These are phyloP conservation scores for Artomyces pyxidatus DNA, from an alignment of 768 basidiomycete genomes.

Conservation along the genomic window DNA sequence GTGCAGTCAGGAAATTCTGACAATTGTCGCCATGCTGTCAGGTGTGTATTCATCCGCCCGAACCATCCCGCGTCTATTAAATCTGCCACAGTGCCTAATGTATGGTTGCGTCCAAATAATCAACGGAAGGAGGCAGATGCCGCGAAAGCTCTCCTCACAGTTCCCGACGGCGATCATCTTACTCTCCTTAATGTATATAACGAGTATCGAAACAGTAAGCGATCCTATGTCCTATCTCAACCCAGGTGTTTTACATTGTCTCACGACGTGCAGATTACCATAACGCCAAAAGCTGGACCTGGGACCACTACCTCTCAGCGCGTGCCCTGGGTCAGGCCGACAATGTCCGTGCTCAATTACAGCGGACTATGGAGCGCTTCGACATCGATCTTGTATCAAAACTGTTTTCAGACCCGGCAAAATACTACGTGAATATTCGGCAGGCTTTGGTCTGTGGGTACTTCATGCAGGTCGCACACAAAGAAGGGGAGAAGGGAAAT, in stretches of 20 bases:
- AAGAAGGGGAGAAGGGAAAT: slow-evolving; percentile 81
- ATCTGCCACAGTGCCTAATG: slow-evolving; percentile 63
- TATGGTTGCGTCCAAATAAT: slow-evolving; percentile 89
- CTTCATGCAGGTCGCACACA: slow-evolving; percentile 98
- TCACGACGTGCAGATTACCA: slow-evolving; percentile 19
- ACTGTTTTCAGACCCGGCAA: slow-evolving; percentile 42
- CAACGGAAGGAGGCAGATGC: slow-evolving; percentile 86
- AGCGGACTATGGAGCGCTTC: slow-evolving; percentile 85
- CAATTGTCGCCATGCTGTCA: slow-evolving; percentile 94
- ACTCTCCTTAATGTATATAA: slow-evolving; percentile 95
- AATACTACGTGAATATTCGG: slow-evolving; percentile 63
- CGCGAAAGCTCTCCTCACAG: slow-evolving; percentile 79
- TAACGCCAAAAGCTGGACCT: slow-evolving; percentile 81
- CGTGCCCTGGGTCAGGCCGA: slow-evolving; percentile 86
- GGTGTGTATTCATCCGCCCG: slow-evolving; percentile 35
- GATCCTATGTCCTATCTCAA: background rate
- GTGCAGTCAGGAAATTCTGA: slow-evolving; percentile 93
- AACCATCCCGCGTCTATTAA: background rate
- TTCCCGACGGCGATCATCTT: slow-evolving; percentile 95
- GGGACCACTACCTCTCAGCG: slow-evolving; percentile 79
- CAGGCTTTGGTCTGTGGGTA: slow-evolving; percentile 85
- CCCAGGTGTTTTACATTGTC: background rate
- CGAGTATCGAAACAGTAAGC: slow-evolving; percentile 75
- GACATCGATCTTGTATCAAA: slow-evolving; percentile 71
- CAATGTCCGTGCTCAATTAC: slow-evolving; percentile 84